Conservation (phyloP, 768 basidiomycete genomes). For the Rhodotorula taiwanensis region DNA sequence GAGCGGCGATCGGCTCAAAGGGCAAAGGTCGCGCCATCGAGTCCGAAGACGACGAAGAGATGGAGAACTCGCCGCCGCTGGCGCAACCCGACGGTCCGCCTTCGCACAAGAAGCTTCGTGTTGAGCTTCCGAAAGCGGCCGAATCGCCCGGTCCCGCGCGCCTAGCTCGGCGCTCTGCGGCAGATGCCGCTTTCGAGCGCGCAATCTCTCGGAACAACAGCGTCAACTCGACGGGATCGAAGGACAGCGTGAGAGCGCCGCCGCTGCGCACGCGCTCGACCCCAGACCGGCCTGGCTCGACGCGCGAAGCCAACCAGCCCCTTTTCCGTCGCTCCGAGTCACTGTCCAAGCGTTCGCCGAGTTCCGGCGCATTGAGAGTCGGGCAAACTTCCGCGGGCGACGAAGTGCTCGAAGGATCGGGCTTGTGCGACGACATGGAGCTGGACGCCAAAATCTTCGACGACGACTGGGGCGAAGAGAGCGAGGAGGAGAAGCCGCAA, state of each 20-base stretch:
- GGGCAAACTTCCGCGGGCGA: not conserved
- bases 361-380: too few relatives aligned
- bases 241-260: too few relatives aligned
- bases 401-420: not conserved
- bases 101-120: not conserved
- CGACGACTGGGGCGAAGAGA: not conserved
- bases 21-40: not conserved
- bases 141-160: not conserved
- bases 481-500: not conserved
- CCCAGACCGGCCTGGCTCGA: not conserved
- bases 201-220: not conserved
- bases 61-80: conserved; percentile 5
- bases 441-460: not conserved
- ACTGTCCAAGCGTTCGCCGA: too few relatives aligned
- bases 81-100: not conserved
- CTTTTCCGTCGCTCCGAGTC: too few relatives aligned
- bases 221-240: too few relatives aligned
- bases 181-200: not conserved
- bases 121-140: not conserved
- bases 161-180: not conserved
- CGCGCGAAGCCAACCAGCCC: not conserved
- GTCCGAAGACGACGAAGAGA: not conserved
- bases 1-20: not conserved
- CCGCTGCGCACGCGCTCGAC: not conserved
- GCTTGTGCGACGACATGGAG: not conserved